These are phyloP conservation scores for Phoenix dactylifera DNA, from an alignment of 176 grass and related monocot species.

Conservation along the genomic window DNA sequence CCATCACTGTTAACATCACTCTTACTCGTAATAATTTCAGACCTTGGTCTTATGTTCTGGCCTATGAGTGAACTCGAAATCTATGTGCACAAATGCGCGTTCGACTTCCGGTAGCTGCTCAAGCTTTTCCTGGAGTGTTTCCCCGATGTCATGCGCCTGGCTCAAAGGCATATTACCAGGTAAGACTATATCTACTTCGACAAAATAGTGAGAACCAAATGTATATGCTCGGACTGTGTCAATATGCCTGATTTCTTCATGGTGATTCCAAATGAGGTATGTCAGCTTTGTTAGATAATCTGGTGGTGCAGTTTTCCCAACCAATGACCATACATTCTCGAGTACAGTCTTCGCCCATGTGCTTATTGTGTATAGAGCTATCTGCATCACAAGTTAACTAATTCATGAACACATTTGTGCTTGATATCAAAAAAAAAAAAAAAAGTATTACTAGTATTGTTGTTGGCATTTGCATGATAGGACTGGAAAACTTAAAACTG, in stretches of 20 bases:
- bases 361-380: conserved; percentile 3
- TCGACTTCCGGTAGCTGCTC: conserved; percentile 14
- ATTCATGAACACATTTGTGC: no score
- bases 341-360: conserved; percentile 15
- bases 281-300: conserved; percentile 13
- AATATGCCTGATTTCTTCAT: conserved; percentile 9
- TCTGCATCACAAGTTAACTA: not conserved
- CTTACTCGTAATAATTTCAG: no score
- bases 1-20: no score
- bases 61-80: conserved; percentile 12
- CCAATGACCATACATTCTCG: conserved; percentile 12
- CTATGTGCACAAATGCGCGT: conserved; percentile 6
- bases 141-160: conserved; percentile 10
- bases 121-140: conserved; percentile 11
- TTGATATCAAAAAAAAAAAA: no score
- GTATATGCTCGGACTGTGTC: conserved; percentile 14
- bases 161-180: conserved; percentile 11
- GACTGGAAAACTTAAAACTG: no score
- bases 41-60: conserved; percentile 4
- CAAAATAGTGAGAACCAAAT: conserved; percentile 12
- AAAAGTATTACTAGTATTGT: no score
- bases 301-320: conserved; percentile 10
- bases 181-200: conserved; percentile 11
- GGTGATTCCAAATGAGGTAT: conserved; percentile 16
- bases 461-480: no score